phyloP scores from a whole-genome alignment of 2,329 filamentous ascomycete genomes.

The Pyrenochaeta sp. region DNA sequence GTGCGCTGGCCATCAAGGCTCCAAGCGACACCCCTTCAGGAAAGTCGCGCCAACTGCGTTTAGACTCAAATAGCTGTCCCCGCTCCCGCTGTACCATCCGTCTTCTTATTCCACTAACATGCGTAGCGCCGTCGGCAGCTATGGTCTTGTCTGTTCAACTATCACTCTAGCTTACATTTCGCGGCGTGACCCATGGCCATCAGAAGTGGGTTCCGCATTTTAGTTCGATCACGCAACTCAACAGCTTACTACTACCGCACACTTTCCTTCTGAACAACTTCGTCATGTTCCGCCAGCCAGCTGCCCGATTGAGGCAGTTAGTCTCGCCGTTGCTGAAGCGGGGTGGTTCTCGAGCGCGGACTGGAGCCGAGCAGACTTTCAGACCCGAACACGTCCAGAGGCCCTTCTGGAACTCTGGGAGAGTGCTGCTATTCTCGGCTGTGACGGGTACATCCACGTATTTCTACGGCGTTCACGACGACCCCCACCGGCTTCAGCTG shows the following conservation, averaged over 20 bases:
- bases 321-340: constrained; percentile 41
- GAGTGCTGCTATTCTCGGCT: constrained; percentile 58
- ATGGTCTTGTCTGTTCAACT: constrained; percentile 24
- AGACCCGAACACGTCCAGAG: constrained; percentile 28
- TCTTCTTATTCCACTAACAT: constrained; percentile 38
- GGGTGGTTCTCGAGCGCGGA: constrained; percentile 34
- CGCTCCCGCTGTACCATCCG: constrained; percentile 34
- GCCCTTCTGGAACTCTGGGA: constrained; percentile 58
- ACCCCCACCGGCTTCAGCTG: constrained; percentile 38
- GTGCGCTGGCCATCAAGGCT: constrained; percentile 42
- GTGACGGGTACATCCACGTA: constrained; percentile 63
- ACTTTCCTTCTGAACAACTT: constrained; percentile 17
- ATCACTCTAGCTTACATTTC: constrained; percentile 25
- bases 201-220: constrained; percentile 25
- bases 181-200: constrained; percentile 36
- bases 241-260: constrained; percentile 19
- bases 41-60: constrained; percentile 46
- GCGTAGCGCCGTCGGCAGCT: constrained; percentile 29
- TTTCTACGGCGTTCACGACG: constrained; percentile 56
- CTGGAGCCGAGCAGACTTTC: constrained; percentile 34
- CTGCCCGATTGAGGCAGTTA: constrained; percentile 38
- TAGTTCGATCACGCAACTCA: constrained; percentile 23
- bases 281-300: constrained; percentile 46
- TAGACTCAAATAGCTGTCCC: constrained; percentile 47
- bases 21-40: constrained; percentile 34